phyloP scores from a whole-genome alignment of 2,329 filamentous ascomycete species.

The Xylariaceae sp. region DNA sequence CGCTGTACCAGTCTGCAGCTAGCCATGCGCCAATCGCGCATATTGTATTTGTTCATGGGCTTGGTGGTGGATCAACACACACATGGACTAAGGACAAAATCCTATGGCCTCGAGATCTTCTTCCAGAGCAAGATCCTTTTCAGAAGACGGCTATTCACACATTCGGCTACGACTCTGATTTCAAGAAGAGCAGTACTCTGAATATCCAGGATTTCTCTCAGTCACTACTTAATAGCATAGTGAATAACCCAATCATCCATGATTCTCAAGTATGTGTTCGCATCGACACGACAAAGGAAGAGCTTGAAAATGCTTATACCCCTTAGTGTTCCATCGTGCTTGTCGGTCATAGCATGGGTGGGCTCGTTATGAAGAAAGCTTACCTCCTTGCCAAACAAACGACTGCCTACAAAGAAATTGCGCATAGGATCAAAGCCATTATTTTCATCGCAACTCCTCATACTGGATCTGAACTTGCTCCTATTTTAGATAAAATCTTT shows the following conservation, averaged over 20 bases:
- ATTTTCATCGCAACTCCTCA: conserved; percentile 40
- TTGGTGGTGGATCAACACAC: conserved; percentile 42
- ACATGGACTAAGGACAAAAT: conserved; percentile 36
- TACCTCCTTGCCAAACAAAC: conserved; percentile 33
- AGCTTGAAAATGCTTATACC: conserved; percentile 17
- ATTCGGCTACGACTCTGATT: conserved; percentile 13
- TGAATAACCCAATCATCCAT: background rate
- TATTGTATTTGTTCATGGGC: conserved; percentile 45
- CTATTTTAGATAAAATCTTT: conserved; percentile 31
- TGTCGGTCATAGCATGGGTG: conserved; percentile 42
- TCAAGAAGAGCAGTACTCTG: conserved; percentile 27
- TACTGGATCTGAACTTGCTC: conserved; percentile 34
- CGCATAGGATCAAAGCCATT: conserved; percentile 28
- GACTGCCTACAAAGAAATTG: conserved; percentile 13
- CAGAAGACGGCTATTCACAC: background rate
- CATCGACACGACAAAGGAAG: no score
- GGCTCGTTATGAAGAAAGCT: conserved; percentile 40
- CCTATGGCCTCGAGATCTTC: conserved; percentile 10
- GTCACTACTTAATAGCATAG: conserved; percentile 28
- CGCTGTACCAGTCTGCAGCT: no score
- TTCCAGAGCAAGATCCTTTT: conserved; percentile 4
- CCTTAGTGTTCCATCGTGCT: conserved; percentile 33
- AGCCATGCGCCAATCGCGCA: conserved; percentile 6
- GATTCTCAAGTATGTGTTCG: background rate
- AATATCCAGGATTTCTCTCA: conserved; percentile 40